Conservation (phyloP, 2,329 filamentous ascomycete species). For the Rhynchosporium secalis region DNA sequence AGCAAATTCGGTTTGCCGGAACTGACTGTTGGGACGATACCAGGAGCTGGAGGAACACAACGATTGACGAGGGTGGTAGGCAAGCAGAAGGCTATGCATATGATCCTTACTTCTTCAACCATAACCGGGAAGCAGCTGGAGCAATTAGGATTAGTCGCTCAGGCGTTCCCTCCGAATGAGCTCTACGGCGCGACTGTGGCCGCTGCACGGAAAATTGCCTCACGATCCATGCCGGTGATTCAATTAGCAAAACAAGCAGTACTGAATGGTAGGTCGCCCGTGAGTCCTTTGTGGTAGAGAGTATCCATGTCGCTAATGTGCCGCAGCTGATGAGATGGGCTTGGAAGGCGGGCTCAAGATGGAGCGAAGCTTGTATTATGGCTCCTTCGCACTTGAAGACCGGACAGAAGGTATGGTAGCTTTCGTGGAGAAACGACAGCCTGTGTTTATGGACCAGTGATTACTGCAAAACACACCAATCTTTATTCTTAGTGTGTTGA, state of each 20-base stretch:
- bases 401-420: conserved; percentile 60
- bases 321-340: conserved; percentile 45
- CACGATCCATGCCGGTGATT: conserved; percentile 44
- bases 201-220: conserved; percentile 44
- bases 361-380: conserved; percentile 42
- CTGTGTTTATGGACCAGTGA: conserved; percentile 49
- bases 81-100: conserved; percentile 40
- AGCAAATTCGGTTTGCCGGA: conserved; percentile 40
- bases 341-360: conserved; percentile 45
- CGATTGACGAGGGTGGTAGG: conserved; percentile 41
- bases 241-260: conserved; percentile 48
- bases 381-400: conserved; percentile 45
- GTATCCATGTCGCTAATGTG: neutral
- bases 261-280: conserved; percentile 41
- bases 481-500: neutral
- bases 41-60: conserved; percentile 39
- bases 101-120: conserved; percentile 31
- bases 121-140: conserved; percentile 29
- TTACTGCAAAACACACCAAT: neutral
- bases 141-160: conserved; percentile 28
- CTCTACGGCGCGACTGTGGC: conserved; percentile 43
- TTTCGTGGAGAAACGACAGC: conserved; percentile 60
- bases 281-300: neutral
- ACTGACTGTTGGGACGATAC: conserved; percentile 39
- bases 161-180: conserved; percentile 40